These are phyloP conservation scores for Colletotrichum melonis DNA, from an alignment of 2,329 filamentous ascomycete species.

Conservation along the genomic window DNA sequence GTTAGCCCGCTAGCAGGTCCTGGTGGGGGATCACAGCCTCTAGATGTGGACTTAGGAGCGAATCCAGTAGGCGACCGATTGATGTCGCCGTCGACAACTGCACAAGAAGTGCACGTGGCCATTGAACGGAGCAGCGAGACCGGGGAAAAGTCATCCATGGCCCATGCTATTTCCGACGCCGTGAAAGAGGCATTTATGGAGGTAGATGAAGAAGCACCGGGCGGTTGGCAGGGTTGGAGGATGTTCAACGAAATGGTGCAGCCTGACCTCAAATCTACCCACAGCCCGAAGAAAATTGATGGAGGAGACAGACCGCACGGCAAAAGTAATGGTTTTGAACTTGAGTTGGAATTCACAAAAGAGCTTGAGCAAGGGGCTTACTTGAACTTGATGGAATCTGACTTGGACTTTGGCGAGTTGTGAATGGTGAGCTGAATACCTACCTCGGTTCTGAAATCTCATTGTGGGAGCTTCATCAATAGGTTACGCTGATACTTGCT, in stretches of 20 bases:
- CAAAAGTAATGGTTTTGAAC: background rate
- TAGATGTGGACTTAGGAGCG: background rate
- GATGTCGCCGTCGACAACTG: too few species aligned
- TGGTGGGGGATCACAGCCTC: background rate
- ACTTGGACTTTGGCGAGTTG: constrained; percentile 28
- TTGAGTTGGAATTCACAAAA: too few species aligned
- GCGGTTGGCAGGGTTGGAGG: constrained; percentile 42
- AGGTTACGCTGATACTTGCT: too few species aligned
- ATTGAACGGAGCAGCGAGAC: background rate
- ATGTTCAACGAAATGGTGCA: constrained; percentile 44
- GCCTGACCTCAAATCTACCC: constrained; percentile 4
- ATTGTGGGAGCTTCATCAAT: too few species aligned
- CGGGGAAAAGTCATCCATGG: background rate
- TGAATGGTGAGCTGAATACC: background rate
- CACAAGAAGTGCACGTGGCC: too few species aligned
- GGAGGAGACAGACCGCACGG: too few species aligned
- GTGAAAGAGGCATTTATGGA: constrained; percentile 44
- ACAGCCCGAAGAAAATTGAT: too few species aligned
- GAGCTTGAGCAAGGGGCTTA: too few species aligned
- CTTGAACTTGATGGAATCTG: constrained; percentile 6
- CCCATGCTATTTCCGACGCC: constrained; percentile 37
- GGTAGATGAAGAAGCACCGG: constrained; percentile 43
- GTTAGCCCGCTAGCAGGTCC: constrained; percentile 24
- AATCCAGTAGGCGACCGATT: too few species aligned
- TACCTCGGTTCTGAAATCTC: too few species aligned